Conservation (phyloP, 306 rosid species). For the Cajanus cajan region DNA sequence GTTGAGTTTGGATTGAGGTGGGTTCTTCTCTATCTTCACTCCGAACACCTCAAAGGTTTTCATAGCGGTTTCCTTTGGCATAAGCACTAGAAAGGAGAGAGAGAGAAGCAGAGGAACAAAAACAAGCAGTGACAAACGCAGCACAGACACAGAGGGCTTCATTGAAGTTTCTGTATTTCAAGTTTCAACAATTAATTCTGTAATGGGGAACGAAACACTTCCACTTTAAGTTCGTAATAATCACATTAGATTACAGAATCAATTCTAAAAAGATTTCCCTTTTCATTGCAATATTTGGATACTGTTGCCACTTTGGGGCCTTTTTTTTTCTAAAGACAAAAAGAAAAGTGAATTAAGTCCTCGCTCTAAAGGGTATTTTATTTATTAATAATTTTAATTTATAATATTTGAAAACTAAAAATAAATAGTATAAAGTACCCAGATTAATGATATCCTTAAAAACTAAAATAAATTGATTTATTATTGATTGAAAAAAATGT, state of each 20-base stretch:
- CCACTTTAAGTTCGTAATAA: background rate
- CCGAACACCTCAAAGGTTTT: constrained; percentile 58
- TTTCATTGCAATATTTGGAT: no score
- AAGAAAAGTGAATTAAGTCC: no score
- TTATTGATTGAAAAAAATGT: no score
- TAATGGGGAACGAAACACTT: background rate
- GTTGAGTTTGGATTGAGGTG: constrained; percentile 68
- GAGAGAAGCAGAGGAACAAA: constrained; percentile 40
- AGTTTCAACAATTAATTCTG: background rate
- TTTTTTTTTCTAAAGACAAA: no score
- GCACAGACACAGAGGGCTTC: constrained; percentile 15
- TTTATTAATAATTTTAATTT: no score
- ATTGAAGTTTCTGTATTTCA: background rate
- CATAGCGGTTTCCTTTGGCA: constrained; percentile 40
- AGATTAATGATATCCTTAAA: no score
- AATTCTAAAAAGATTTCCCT: no score
- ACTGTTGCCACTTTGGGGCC: no score
- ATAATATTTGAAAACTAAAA: no score
- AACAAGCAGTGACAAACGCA: constrained; percentile 13
- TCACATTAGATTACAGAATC: background rate
- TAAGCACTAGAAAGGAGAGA: background rate
- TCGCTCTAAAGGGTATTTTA: no score
- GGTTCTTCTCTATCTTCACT: constrained; percentile 72
- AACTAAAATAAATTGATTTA: no score
- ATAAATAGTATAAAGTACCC: no score